phyloP scores from a whole-genome alignment of 1,284 basidiomycete species.

The Boletellus deceptivus region DNA sequence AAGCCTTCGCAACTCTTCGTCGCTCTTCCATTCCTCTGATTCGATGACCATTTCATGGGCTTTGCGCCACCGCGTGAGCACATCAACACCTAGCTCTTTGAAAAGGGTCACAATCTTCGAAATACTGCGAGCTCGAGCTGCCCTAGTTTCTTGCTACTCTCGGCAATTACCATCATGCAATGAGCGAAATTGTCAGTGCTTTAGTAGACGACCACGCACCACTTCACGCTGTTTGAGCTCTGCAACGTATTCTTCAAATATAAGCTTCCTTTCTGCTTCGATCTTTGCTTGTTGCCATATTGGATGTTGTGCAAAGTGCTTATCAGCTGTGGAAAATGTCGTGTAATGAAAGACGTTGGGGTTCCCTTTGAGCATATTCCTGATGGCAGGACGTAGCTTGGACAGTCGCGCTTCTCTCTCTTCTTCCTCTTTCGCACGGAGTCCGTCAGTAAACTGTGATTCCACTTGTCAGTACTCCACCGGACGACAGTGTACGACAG shows the following conservation, averaged over 20 bases:
- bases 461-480: conserved; percentile 9
- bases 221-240: conserved; percentile 85
- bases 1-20: conserved; percentile 73
- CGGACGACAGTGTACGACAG: background rate
- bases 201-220: conserved; percentile 44
- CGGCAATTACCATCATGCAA: conserved; percentile 4
- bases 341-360: conserved; percentile 86
- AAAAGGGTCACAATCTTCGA: conserved; percentile 77
- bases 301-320: conserved; percentile 77
- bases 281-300: conserved; percentile 86
- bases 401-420: conserved; percentile 78
- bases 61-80: conserved; percentile 84
- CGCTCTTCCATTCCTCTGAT: conserved; percentile 75
- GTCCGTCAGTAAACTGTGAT: conserved; percentile 64
- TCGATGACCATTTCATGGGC: conserved; percentile 75
- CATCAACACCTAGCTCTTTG: conserved; percentile 81
- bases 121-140: conserved; percentile 72
- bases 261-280: conserved; percentile 77
- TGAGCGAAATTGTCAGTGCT: conserved; percentile 8
- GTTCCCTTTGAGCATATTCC: conserved; percentile 81
- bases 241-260: conserved; percentile 87
- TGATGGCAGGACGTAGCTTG: conserved; percentile 78
- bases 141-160: conserved; percentile 70
- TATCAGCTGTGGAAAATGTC: conserved; percentile 84
- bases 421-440: conserved; percentile 70